Evolutionary conservation across 176 grass and related monocot genomes (phyloP).

Genomic region (Tillandsia fasciculata): DNA sequence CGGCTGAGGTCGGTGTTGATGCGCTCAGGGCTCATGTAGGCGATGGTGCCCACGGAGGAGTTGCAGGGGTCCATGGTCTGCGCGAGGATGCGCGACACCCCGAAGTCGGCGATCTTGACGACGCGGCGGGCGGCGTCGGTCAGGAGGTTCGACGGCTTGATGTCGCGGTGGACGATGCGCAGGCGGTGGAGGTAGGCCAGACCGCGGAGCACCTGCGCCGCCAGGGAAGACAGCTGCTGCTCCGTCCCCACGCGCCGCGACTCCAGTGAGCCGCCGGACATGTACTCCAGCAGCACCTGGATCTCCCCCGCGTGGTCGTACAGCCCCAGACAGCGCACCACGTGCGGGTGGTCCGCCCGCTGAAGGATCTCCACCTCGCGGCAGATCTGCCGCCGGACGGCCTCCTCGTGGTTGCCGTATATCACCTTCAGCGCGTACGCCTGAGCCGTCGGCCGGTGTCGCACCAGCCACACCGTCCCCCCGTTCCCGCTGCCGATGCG

Average conservation of each 20-base stretch:
- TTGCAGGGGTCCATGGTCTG: slow-evolving; percentile 9
- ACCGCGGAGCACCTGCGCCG: slow-evolving; percentile 36
- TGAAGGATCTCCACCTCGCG: slow-evolving; percentile 40
- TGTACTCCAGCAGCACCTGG: slow-evolving; percentile 38
- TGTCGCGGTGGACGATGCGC: slow-evolving; percentile 19
- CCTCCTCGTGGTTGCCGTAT: slow-evolving; percentile 21
- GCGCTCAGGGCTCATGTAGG: slow-evolving; percentile 27
- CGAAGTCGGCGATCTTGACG: slow-evolving; percentile 39
- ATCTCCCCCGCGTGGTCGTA: slow-evolving; percentile 20
- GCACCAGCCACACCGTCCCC: slow-evolving; percentile 38
- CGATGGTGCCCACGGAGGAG: slow-evolving; percentile 16
- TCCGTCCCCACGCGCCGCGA: slow-evolving; percentile 7
- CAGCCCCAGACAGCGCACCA: slow-evolving; percentile 42
- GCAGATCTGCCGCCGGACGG: slow-evolving; percentile 10
- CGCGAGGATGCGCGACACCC: slow-evolving; percentile 10
- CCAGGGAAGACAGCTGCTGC: slow-evolving; percentile 30
- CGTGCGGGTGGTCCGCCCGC: slow-evolving; percentile 33
- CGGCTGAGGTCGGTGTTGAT: slow-evolving; percentile 9
- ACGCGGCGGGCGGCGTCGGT: not conserved
- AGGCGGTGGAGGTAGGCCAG: slow-evolving; percentile 36
- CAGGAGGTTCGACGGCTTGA: slow-evolving; percentile 35
- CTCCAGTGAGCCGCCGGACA: slow-evolving; percentile 32
- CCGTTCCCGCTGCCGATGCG: slow-evolving; percentile 44
- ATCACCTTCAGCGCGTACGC: slow-evolving; percentile 52
- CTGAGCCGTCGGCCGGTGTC: slow-evolving; percentile 28